Conservation (phyloP, 768 basidiomycete genomes). For the Trametes gibbosa region DNA sequence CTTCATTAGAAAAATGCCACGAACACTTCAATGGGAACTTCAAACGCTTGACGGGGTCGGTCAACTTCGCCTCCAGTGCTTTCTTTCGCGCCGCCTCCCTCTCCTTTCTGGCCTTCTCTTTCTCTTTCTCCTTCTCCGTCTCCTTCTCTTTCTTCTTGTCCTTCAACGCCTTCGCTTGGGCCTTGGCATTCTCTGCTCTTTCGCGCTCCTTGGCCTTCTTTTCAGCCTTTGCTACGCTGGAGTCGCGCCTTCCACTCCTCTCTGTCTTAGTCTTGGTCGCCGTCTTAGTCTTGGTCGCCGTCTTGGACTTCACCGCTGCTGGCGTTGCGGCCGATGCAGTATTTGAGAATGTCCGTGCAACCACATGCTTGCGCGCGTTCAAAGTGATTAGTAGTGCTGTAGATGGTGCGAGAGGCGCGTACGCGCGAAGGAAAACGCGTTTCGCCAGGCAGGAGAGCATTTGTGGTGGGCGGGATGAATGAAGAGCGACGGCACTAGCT, state of each 20-base stretch:
- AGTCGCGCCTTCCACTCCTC: neutral
- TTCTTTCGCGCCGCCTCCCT: neutral
- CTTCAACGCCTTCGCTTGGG: neutral
- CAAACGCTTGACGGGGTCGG: neutral
- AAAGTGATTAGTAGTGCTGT: neutral
- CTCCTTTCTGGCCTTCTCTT: neutral
- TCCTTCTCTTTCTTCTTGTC: conserved; percentile 1
- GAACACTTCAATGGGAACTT: neutral
- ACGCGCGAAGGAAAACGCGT: conserved; percentile 16
- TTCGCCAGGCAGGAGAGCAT: conserved; percentile 15
- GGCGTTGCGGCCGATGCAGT: conserved; percentile 5
- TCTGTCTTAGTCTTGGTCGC: neutral
- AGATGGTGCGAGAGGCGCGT: neutral
- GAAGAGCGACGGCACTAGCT: neutral
- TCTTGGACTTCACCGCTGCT: neutral
- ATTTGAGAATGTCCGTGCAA: conserved; percentile 15
- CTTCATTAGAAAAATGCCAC: neutral
- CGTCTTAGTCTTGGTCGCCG: neutral
- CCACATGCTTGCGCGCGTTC: neutral
- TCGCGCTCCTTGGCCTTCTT: neutral
- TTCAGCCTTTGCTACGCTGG: neutral
- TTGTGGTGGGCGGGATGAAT: neutral
- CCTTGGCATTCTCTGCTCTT: neutral
- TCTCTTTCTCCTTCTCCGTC: neutral
- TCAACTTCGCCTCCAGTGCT: neutral